Evolutionary conservation across 306 rosid species (phyloP), one percentile per base, ranked within the genome.

Genomic region (Quercus cerris): DNA sequence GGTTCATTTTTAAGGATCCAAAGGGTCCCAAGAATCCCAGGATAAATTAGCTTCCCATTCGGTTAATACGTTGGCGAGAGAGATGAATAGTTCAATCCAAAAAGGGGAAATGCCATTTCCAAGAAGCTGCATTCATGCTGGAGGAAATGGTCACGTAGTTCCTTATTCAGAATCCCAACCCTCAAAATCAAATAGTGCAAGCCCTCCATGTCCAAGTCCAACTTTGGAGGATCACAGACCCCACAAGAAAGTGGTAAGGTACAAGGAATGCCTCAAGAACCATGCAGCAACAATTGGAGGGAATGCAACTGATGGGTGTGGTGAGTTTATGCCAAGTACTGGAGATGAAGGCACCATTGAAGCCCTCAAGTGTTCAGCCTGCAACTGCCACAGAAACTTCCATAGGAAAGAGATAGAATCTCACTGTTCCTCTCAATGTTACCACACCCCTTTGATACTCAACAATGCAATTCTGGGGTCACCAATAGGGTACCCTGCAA

Each of bases 211-310:
- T 54, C 64, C 66, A 49, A 49, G 54, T 54, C 64, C 68, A 78
- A 20, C 72, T 51, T 5, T 44, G 33, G 82, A 70, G 49, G 81
- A 70, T 19, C 55, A 15, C 19, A 62, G 28, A 30, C 17, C 52
- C 23, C 82, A 81, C 56, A 81, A 62, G 77, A 78, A 73, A 55
- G 27, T 75, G 2, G 58, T 81, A 54, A 85, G 76, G 70, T 88
- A 86, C 79, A 86, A 44, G 72, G 89, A 88, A 18, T 88, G 91
- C 78, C 75, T 52, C 4, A 88, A 88, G 77, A 88, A 88, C 88
- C 91, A 88, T 88, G 91, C 91, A 77, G 91, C 91, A 49, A 49
- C 85, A 54, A 77, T 86, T 58, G 91, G 91, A 49, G 89, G 88
- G 74, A 84, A 84, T 84, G 88, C 91, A 31, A 86, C 59, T 31